phyloP scores from a whole-genome alignment of 2,329 filamentous ascomycete species.

The Claviceps sorghi region DNA sequence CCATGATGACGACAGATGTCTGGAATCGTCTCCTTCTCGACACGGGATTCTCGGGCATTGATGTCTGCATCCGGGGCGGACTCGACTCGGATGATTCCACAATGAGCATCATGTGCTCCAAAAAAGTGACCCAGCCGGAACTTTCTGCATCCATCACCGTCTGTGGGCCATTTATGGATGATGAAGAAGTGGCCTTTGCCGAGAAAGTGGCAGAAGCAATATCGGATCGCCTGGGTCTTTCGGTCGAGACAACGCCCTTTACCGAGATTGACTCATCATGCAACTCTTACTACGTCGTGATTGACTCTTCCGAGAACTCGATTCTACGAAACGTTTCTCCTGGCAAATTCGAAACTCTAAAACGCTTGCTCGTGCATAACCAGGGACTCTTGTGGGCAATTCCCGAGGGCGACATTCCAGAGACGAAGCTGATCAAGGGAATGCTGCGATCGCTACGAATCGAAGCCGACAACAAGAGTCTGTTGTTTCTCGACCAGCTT shows the following conservation, averaged over 20 bases:
- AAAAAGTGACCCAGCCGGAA: neutral
- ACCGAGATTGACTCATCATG: neutral
- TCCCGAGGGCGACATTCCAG: slow-evolving; percentile 2
- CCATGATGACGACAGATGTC: neutral
- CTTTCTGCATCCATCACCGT: neutral
- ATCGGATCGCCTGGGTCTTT: neutral
- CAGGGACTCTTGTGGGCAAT: slow-evolving; percentile 7
- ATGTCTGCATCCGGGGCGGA: neutral
- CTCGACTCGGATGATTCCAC: neutral
- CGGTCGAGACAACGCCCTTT: neutral
- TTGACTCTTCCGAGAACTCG: neutral
- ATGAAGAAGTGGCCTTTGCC: slow-evolving; percentile 2
- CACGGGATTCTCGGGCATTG: slow-evolving; percentile 6
- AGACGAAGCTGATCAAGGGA: slow-evolving; percentile 5
- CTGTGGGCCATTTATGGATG: slow-evolving; percentile 1
- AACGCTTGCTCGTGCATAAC: slow-evolving; percentile 3
- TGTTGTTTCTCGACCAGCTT: slow-evolving; percentile 3
- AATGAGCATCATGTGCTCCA: slow-evolving; percentile 3
- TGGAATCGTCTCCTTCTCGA: slow-evolving; percentile 4
- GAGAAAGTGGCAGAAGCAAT: slow-evolving; percentile 1
- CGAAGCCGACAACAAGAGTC: slow-evolving; percentile 2
- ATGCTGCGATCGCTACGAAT: slow-evolving; percentile 6
- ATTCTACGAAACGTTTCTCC: neutral
- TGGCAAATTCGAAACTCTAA: slow-evolving; percentile 3
- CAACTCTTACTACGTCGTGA: slow-evolving; percentile 1